Evolutionary conservation across 2,329 filamentous ascomycete species (phyloP).

Genomic region (Tolypocladium endophyticum): DNA sequence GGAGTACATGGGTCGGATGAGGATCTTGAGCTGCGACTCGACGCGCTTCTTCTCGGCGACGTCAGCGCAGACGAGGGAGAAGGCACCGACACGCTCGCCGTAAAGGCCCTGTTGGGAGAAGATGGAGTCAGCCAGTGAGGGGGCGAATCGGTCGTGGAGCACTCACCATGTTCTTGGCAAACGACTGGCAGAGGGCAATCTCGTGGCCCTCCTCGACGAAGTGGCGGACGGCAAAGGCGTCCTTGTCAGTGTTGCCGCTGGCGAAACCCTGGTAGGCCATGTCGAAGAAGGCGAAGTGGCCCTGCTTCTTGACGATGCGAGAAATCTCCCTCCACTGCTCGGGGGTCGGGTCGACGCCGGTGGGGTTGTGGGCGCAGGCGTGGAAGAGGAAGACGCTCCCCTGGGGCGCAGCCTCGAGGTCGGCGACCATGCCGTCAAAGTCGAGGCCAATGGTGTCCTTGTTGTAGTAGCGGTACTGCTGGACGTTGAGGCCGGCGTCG

Average conservation of each 20-base stretch:
- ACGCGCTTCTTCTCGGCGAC: constrained; percentile 90
- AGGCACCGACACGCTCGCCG: constrained; percentile 93
- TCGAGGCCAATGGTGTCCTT: constrained; percentile 97
- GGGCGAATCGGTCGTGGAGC: no score
- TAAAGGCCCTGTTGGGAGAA: constrained; percentile 64
- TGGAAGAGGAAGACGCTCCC: constrained; percentile 89
- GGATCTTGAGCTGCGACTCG: constrained; percentile 96
- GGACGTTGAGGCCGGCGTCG: constrained; percentile 81
- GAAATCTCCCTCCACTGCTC: constrained; percentile 92
- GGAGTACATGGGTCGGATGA: constrained; percentile 93
- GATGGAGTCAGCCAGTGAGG: not conserved
- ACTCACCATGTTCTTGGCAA: constrained; percentile 96
- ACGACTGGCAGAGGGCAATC: constrained; percentile 81
- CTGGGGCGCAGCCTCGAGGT: constrained; percentile 80
- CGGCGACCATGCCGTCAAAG: constrained; percentile 84
- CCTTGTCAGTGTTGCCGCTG: constrained; percentile 80
- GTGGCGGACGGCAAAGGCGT: constrained; percentile 87
- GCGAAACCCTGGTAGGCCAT: constrained; percentile 99
- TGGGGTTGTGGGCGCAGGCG: constrained; percentile 96
- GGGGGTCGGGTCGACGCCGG: constrained; percentile 83
- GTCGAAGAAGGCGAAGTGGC: constrained; percentile 94
- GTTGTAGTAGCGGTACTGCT: constrained; percentile 98
- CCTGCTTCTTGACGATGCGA: constrained; percentile 71
- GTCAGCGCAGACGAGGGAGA: constrained; percentile 80
- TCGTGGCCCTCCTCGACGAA: constrained; percentile 90